Evolutionary conservation across 2,329 filamentous ascomycete species (phyloP).

Genomic region (Diaporthe velutina): DNA sequence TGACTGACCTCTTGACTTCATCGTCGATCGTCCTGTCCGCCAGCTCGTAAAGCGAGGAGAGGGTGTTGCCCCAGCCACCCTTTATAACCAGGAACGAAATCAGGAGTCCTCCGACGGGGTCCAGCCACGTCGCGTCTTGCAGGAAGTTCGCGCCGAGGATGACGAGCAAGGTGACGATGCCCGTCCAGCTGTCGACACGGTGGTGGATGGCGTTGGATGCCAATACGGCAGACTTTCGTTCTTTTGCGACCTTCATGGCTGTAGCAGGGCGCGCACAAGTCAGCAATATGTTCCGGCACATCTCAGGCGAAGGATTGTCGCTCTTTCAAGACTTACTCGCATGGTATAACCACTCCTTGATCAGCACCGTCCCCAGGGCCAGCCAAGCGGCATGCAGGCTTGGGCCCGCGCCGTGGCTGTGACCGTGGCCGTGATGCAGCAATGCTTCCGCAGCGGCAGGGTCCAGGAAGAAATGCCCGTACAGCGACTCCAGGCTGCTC

Average conservation of each 20-base stretch:
- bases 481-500: slow-evolving; percentile 77
- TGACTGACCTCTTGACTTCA: slow-evolving; percentile 81
- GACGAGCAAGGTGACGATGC: slow-evolving; percentile 89
- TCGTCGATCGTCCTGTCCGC: slow-evolving; percentile 91
- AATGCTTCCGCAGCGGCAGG: slow-evolving; percentile 65
- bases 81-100: slow-evolving; percentile 95
- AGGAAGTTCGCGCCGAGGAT: slow-evolving; percentile 92
- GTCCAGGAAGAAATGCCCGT: slow-evolving; percentile 80
- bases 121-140: slow-evolving; percentile 88
- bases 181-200: slow-evolving; percentile 94
- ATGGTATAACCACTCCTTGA: slow-evolving; percentile 98
- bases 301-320: neutral
- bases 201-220: slow-evolving; percentile 97
- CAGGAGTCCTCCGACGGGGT: slow-evolving; percentile 91
- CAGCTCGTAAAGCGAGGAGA: slow-evolving; percentile 84
- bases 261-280: slow-evolving; percentile 39
- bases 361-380: slow-evolving; percentile 86
- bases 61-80: slow-evolving; percentile 89
- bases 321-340: slow-evolving; percentile 77
- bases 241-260: slow-evolving; percentile 96
- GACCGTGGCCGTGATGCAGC: slow-evolving; percentile 71
- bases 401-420: slow-evolving; percentile 75
- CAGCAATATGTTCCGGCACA: neutral
- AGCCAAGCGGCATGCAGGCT: slow-evolving; percentile 97
- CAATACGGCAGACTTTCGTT: slow-evolving; percentile 94